These are phyloP conservation scores for Fimicolochytrium jonesii DNA, from an alignment of 192 early-diverging fungal genomes.

Conservation along the genomic window DNA sequence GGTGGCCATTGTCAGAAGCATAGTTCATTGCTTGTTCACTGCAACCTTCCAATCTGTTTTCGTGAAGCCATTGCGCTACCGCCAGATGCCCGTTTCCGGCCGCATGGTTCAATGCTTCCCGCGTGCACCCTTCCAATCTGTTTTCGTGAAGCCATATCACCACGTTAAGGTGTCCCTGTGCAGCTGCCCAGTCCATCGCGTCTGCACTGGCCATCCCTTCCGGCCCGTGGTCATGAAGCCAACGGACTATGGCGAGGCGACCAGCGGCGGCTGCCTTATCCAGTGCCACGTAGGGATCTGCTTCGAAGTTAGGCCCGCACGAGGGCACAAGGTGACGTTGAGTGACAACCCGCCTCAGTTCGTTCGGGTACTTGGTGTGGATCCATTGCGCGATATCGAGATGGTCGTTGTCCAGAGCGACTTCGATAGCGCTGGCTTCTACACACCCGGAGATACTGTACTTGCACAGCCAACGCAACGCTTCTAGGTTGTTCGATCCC, in stretches of 20 bases:
- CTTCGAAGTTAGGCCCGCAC: too few species aligned
- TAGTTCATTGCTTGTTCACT: slow-evolving; percentile 27
- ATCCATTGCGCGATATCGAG: too few species aligned
- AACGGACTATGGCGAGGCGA: slow-evolving; percentile 21
- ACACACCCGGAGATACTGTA: too few species aligned
- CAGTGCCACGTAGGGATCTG: too few species aligned
- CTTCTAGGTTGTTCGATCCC: too few species aligned
- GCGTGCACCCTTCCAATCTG: slow-evolving; percentile 13
- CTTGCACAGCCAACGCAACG: too few species aligned
- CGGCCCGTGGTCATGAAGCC: slow-evolving; percentile 19
- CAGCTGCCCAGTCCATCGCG: slow-evolving; percentile 19
- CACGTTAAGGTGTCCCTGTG: slow-evolving; percentile 12
- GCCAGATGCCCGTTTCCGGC: slow-evolving; percentile 23
- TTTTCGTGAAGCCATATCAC: slow-evolving; percentile 8
- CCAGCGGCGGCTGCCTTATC: slow-evolving; percentile 20
- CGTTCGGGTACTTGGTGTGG: too few species aligned
- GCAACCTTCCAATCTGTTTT: slow-evolving; percentile 8
- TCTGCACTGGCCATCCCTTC: slow-evolving; percentile 18
- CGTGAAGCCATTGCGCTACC: slow-evolving; percentile 16
- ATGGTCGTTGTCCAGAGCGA: too few species aligned
- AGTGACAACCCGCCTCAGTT: too few species aligned
- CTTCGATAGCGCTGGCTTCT: too few species aligned
- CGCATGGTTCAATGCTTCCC: slow-evolving; percentile 21
- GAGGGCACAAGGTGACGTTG: too few species aligned
- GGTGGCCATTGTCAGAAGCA: slow-evolving; percentile 17